Conservation (phyloP, 768 basidiomycete genomes). For the Trametes punicea region DNA sequence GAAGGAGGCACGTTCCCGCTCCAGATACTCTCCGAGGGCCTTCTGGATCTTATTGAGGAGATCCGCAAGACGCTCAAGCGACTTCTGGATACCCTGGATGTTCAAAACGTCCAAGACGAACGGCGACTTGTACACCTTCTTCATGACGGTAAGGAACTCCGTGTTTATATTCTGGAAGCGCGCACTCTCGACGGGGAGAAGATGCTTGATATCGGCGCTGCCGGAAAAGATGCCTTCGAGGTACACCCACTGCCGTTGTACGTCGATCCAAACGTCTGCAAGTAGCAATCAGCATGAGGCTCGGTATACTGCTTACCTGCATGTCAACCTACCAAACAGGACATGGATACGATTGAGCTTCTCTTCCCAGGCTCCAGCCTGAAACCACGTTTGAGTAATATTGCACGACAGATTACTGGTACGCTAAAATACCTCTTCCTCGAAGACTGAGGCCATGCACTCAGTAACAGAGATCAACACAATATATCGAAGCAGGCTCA, state of each 20-base stretch:
- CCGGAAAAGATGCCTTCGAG: conserved; percentile 99
- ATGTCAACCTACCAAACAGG: conserved; percentile 69
- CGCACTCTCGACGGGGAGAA: conserved; percentile 95
- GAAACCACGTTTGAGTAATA: not conserved
- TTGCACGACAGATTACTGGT: conserved; percentile 2
- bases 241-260: conserved; percentile 99
- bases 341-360: conserved; percentile 96
- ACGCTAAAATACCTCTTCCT: not conserved
- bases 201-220: conserved; percentile 98
- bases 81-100: conserved; percentile 95
- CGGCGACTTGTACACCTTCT: conserved; percentile 99
- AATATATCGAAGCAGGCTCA: conserved; percentile 27
- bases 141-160: conserved; percentile 98
- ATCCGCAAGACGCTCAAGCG: conserved; percentile 93
- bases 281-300: conserved; percentile 3
- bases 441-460: not conserved
- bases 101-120: conserved; percentile 97
- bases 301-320: not conserved
- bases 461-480: not conserved
- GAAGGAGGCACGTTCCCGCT: conserved; percentile 95
- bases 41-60: conserved; percentile 98
- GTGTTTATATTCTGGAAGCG: conserved; percentile 98
- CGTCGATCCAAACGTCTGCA: conserved; percentile 97
- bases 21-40: conserved; percentile 97
- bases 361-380: conserved; percentile 94